Conservation (phyloP, 2,329 filamentous ascomycete genomes). For the Thielaviopsis ethacetica region DNA sequence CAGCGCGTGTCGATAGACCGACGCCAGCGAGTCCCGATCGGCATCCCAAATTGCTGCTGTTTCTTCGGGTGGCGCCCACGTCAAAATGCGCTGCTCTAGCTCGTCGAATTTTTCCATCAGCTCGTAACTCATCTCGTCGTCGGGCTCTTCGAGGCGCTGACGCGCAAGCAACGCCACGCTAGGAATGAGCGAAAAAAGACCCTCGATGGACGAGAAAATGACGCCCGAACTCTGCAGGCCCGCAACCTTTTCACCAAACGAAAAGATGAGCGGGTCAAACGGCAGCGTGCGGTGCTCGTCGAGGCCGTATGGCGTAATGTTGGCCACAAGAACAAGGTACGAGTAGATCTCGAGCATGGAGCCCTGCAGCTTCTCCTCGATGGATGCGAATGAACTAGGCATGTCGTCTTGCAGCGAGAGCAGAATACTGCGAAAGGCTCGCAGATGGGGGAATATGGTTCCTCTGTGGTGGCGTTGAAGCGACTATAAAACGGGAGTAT, state of each 20-base stretch:
- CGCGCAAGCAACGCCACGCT: slow-evolving; percentile 5
- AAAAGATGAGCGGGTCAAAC: slow-evolving; percentile 10
- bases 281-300: slow-evolving; percentile 10
- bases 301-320: slow-evolving; percentile 11
- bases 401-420: slow-evolving; percentile 11
- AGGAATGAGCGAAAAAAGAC: slow-evolving; percentile 9
- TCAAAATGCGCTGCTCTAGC: slow-evolving; percentile 7
- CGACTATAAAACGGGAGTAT: background rate
- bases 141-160: slow-evolving; percentile 9
- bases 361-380: slow-evolving; percentile 11
- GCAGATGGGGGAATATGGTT: slow-evolving; percentile 10
- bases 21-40: slow-evolving; percentile 9
- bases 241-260: slow-evolving; percentile 7
- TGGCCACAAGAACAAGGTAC: slow-evolving; percentile 10
- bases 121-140: background rate
- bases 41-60: slow-evolving; percentile 8
- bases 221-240: slow-evolving; percentile 8
- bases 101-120: slow-evolving; percentile 6
- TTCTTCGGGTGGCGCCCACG: slow-evolving; percentile 6
- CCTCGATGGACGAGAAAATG: slow-evolving; percentile 11
- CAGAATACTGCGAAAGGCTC: slow-evolving; percentile 8
- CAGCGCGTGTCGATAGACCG: slow-evolving; percentile 9
- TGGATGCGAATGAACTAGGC: slow-evolving; percentile 9
- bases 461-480: slow-evolving; percentile 9
- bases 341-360: slow-evolving; percentile 12